phyloP scores from a whole-genome alignment of 2,329 filamentous ascomycete species.

The Berkeleyomyces basicola region DNA sequence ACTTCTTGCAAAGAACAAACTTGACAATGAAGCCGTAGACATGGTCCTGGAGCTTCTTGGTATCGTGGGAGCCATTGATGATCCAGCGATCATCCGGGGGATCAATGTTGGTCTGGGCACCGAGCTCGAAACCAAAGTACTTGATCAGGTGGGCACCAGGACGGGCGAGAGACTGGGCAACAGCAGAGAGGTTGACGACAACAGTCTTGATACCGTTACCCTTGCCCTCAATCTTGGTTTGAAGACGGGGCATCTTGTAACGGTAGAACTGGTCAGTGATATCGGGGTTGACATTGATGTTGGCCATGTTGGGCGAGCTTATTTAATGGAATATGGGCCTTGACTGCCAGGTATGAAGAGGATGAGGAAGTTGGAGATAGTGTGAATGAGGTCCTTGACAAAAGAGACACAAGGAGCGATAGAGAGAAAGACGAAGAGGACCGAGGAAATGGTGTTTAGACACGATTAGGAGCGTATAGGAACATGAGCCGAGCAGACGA shows the following conservation, averaged over 20 bases:
- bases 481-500: constrained; percentile 24
- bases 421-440: constrained; percentile 19
- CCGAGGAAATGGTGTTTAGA: constrained; percentile 18
- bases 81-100: constrained; percentile 98
- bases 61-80: constrained; percentile 96
- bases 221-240: constrained; percentile 99
- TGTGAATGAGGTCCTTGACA: neutral
- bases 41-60: constrained; percentile 89
- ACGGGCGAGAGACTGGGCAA: constrained; percentile 80
- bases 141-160: constrained; percentile 95
- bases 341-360: constrained; percentile 6
- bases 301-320: constrained; percentile 59
- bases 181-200: constrained; percentile 88
- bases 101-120: constrained; percentile 95
- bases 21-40: constrained; percentile 97
- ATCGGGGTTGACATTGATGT: constrained; percentile 96
- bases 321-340: neutral
- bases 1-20: constrained; percentile 98
- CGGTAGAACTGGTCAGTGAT: constrained; percentile 98
- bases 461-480: constrained; percentile 14
- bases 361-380: neutral
- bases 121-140: constrained; percentile 98
- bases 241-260: constrained; percentile 99
- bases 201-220: constrained; percentile 99
- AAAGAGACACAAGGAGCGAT: constrained; percentile 8